These are phyloP conservation scores for Globisporangium nodosum DNA, from an alignment of 352 stramenopile genomes.

Conservation along the genomic window DNA sequence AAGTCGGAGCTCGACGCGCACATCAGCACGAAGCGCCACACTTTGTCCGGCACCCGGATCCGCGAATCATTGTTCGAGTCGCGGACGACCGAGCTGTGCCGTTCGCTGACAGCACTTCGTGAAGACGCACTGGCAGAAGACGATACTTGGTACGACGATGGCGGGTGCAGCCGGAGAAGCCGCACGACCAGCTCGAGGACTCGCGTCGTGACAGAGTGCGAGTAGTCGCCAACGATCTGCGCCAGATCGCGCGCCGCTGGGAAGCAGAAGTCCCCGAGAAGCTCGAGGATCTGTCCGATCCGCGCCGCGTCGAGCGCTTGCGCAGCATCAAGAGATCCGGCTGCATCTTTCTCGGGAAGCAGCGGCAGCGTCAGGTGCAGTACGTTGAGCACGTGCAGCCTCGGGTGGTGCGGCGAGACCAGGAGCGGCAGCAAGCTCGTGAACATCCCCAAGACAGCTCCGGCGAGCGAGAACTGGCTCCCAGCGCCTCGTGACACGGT, in stretches of 20 bases:
- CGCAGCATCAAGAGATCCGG: neutral
- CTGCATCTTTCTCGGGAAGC: conserved; percentile 16
- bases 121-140: neutral
- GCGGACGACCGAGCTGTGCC: neutral
- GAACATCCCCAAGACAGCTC: conserved; percentile 35
- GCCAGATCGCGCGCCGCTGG: conserved; percentile 2
- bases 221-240: neutral
- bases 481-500: neutral
- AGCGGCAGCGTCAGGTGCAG: conserved; percentile 27
- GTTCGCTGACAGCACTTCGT: neutral
- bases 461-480: conserved; percentile 32
- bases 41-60: conserved; percentile 21
- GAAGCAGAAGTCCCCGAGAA: conserved; percentile 30
- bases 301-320: conserved; percentile 32
- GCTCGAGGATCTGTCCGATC: conserved; percentile 32
- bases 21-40: conserved; percentile 39
- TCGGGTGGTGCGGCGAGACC: conserved; percentile 32
- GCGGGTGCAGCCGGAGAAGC: conserved; percentile 27
- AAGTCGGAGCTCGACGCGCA: conserved; percentile 24
- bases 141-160: conserved; percentile 21
- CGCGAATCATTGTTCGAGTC: neutral
- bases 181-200: conserved; percentile 35
- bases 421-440: conserved; percentile 47
- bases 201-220: conserved; percentile 3
- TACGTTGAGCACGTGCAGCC: conserved; percentile 56